phyloP scores from a whole-genome alignment of 768 basidiomycete species.

The Harrya chromipes region DNA sequence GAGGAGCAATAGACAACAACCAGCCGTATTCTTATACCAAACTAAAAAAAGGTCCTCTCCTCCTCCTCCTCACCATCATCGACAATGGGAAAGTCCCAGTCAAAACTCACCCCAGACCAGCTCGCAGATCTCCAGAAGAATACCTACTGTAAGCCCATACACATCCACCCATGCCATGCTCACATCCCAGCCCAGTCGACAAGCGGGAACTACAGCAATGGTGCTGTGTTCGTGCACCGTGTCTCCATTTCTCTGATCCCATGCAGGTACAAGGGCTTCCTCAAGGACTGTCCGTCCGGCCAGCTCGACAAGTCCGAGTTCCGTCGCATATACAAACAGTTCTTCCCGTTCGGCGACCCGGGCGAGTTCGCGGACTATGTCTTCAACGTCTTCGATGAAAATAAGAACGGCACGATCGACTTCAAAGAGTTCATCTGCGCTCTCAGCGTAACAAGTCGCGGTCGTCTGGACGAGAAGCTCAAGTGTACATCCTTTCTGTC shows the following conservation, averaged over 20 bases:
- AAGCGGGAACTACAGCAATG: constrained; percentile 97
- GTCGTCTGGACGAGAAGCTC: constrained; percentile 94
- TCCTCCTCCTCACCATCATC: constrained; percentile 23
- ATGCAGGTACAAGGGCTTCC: constrained; percentile 95
- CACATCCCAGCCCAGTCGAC: constrained; percentile 58
- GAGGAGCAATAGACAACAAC: constrained; percentile 12
- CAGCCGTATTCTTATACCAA: constrained; percentile 29
- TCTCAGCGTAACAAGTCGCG: constrained; percentile 90
- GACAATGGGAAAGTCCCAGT: constrained; percentile 96
- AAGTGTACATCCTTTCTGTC: constrained; percentile 65
- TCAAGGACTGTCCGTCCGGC: constrained; percentile 97
- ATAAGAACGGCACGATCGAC: constrained; percentile 96
- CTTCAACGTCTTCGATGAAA: constrained; percentile 96
- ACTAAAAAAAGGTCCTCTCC: constrained; percentile 30
- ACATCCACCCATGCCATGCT: not conserved
- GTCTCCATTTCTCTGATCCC: constrained; percentile 7
- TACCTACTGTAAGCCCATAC: constrained; percentile 79
- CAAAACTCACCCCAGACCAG: constrained; percentile 92
- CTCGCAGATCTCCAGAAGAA: constrained; percentile 95
- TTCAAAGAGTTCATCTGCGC: constrained; percentile 99
- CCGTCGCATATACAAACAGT: constrained; percentile 97
- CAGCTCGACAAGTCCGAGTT: constrained; percentile 96
- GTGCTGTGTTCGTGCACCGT: constrained; percentile 36
- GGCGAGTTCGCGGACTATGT: constrained; percentile 96
- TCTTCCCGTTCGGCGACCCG: constrained; percentile 99